phyloP scores from a whole-genome alignment of 2,329 filamentous ascomycete genomes.

The Diaporthe sp. region DNA sequence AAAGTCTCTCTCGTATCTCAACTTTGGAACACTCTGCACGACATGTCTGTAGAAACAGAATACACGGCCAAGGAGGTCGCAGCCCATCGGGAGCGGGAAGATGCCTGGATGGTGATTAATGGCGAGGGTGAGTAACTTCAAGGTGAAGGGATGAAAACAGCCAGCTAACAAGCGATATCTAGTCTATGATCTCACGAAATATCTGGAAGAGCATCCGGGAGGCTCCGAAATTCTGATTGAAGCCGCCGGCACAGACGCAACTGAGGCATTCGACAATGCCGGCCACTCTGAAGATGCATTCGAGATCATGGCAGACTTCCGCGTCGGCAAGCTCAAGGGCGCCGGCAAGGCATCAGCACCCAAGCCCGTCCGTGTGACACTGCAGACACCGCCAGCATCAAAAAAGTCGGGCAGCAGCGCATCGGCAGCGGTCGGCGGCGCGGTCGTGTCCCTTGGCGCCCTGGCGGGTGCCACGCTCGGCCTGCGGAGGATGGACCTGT shows the following conservation, averaged over 20 bases:
- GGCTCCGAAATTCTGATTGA: constrained; percentile 84
- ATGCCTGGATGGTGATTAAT: constrained; percentile 69
- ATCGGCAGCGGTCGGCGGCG: constrained; percentile 30
- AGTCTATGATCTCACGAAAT: constrained; percentile 73
- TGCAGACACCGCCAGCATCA: constrained; percentile 23
- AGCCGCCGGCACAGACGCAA: constrained; percentile 82
- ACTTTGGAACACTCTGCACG: background rate
- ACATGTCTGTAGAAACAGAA: constrained; percentile 40
- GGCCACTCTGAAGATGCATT: constrained; percentile 79
- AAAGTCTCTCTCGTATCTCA: background rate
- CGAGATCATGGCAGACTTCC: constrained; percentile 56
- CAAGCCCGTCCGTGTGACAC: constrained; percentile 34
- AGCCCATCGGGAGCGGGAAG: constrained; percentile 60
- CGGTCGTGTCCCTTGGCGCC: constrained; percentile 35
- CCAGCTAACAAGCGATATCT: background rate
- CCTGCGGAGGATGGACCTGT: constrained; percentile 38
- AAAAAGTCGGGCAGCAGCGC: constrained; percentile 24
- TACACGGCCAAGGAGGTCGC: constrained; percentile 60
- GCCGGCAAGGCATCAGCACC: constrained; percentile 24
- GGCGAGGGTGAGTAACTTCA: constrained; percentile 61
- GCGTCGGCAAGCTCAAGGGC: constrained; percentile 56
- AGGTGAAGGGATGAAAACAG: background rate
- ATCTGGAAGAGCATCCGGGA: constrained; percentile 74
- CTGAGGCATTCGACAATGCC: constrained; percentile 85
- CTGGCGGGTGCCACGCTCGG: constrained; percentile 32